phyloP scores from a whole-genome alignment of 768 basidiomycete genomes.

The Peribolospora baueri region DNA sequence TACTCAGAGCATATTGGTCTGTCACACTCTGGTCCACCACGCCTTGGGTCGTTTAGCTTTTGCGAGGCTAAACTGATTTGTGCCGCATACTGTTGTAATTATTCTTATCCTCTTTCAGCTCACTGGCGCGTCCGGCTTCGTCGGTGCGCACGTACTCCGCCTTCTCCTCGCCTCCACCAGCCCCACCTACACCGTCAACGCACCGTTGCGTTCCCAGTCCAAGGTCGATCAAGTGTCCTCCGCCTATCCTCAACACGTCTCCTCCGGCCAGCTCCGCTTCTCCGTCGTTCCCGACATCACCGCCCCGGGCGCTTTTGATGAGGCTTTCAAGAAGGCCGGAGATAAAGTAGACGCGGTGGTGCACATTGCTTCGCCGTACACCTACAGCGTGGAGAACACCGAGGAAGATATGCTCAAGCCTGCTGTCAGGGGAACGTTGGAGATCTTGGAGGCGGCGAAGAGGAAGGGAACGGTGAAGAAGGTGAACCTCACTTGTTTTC shows the following conservation, averaged over 20 bases:
- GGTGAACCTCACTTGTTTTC: neutral
- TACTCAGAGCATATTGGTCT: too few relatives aligned
- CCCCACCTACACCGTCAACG: too few relatives aligned
- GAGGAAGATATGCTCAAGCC: constrained; percentile 3
- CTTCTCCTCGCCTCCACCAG: too few relatives aligned
- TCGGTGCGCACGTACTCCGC: too few relatives aligned
- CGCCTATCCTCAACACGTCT: neutral
- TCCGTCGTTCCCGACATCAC: constrained; percentile 1
- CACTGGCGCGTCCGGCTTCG: too few relatives aligned
- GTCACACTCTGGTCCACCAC: too few relatives aligned
- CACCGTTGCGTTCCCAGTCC: too few relatives aligned
- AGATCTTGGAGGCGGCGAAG: neutral
- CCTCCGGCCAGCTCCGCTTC: neutral
- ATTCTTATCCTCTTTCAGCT: too few relatives aligned
- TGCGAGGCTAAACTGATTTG: too few relatives aligned
- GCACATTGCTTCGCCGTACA: neutral
- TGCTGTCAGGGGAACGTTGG: constrained; percentile 1
- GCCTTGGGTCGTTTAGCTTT: too few relatives aligned
- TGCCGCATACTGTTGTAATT: too few relatives aligned
- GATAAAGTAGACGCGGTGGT: neutral
- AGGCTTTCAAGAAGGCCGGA: neutral
- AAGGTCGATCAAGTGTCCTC: too few relatives aligned
- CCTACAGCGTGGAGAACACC: neutral
- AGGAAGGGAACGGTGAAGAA: constrained; percentile 1
- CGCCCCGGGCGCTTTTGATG: constrained; percentile 2